These are phyloP conservation scores for Phytophthora meadii DNA, from an alignment of 352 stramenopile genomes.

Conservation along the genomic window DNA sequence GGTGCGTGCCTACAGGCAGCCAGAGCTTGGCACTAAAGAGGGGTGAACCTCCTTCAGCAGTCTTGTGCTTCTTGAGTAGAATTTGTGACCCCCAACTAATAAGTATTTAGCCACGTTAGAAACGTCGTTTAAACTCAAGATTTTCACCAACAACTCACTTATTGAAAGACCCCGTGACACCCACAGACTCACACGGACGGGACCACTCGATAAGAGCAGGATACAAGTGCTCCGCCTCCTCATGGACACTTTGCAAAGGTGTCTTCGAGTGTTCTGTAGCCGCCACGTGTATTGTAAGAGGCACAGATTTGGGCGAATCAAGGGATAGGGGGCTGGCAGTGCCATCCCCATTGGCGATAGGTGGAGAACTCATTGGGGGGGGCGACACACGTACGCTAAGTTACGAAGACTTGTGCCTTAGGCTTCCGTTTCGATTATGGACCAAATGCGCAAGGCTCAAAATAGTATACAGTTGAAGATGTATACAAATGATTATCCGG, in stretches of 20 bases:
- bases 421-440: constrained; percentile 30
- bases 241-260: constrained; percentile 36
- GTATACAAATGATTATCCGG: constrained; percentile 6
- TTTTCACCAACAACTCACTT: constrained; percentile 48
- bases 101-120: constrained; percentile 9
- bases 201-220: constrained; percentile 70
- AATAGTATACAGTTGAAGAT: constrained; percentile 10
- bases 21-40: constrained; percentile 58
- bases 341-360: constrained; percentile 4
- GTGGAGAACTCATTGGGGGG: constrained; percentile 17
- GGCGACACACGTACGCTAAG: background rate
- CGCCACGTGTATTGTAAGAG: constrained; percentile 9
- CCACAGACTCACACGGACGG: constrained; percentile 58
- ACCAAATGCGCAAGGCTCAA: background rate
- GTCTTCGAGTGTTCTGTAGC: constrained; percentile 10
- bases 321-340: constrained; percentile 14
- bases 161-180: constrained; percentile 85
- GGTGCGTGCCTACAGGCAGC: constrained; percentile 70
- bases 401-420: constrained; percentile 9
- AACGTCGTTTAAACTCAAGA: background rate
- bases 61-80: constrained; percentile 48
- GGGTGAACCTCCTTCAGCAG: constrained; percentile 12
- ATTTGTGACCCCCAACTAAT: constrained; percentile 83
- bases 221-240: constrained; percentile 60
- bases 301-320: constrained; percentile 3